Evolutionary conservation across 176 grass and related monocot species (phyloP).

Genomic region (Puccinellia tenuiflora): DNA sequence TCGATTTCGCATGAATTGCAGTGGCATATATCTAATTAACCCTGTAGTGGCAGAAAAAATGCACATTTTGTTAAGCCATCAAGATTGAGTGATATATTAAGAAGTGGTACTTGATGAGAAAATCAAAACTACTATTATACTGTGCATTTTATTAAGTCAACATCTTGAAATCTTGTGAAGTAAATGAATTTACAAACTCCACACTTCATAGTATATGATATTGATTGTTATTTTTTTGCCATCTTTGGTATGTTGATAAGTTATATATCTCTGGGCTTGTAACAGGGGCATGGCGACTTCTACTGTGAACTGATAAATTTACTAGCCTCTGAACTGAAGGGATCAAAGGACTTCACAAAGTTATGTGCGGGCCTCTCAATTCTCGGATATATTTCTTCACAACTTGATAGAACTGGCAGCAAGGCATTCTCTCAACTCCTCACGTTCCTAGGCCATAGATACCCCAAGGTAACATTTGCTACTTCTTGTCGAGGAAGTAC

Average conservation of each 20-base stretch:
- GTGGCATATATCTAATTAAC: no score
- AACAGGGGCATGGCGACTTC: conserved; percentile 58
- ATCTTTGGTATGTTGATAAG: conserved; percentile 1
- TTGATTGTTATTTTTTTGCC: not conserved
- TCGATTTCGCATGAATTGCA: no score
- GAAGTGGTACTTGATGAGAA: not conserved
- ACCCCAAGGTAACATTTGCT: conserved; percentile 71
- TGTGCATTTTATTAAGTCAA: not conserved
- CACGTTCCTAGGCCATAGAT: conserved; percentile 76
- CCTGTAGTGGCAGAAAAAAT: conserved; percentile 8
- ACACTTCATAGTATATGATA: not conserved
- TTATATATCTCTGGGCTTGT: conserved; percentile 13
- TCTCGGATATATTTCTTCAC: conserved; percentile 83
- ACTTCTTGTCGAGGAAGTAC: not conserved
- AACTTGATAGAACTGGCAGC: conserved; percentile 36
- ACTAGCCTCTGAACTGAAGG: conserved; percentile 61
- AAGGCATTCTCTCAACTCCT: conserved; percentile 75
- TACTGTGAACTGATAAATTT: conserved; percentile 54
- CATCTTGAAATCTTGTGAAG: not conserved
- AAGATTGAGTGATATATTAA: not conserved
- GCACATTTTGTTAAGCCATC: not conserved
- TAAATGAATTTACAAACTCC: not conserved
- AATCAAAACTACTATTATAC: not conserved
- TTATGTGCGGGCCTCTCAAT: conserved; percentile 74
- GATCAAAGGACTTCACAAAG: conserved; percentile 84